A percentile compares a stretch with the other conserved stretches of the same genome.
Evolutionary conservation across 306 rosid genomes (phyloP).

Genomic region (Lagenaria siceraria): DNA sequence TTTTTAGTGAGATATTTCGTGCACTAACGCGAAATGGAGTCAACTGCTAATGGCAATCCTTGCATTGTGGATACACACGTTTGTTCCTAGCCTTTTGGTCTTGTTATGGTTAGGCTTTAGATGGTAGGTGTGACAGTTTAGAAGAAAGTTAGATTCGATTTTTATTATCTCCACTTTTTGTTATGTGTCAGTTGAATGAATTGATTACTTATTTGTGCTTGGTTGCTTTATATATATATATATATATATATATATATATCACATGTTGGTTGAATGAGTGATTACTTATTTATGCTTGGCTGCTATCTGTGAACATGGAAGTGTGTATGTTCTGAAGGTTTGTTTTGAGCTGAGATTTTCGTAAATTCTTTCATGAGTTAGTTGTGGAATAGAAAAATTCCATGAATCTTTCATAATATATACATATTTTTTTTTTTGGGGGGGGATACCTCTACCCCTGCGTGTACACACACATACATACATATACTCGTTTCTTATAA

Average conservation of each 20-base stretch:
- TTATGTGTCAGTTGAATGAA: background rate
- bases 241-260: background rate
- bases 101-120: background rate
- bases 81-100: background rate
- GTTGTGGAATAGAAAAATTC: background rate
- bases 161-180: background rate
- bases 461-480: no score
- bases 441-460: no score
- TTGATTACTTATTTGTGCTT: background rate
- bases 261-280: background rate
- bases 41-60: background rate
- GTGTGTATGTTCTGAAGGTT: background rate
- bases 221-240: background rate
- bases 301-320: background rate
- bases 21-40: background rate
- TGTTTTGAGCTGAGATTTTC: background rate
- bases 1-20: background rate
- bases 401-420: no score
- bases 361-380: background rate
- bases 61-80: background rate
- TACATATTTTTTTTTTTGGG: no score
- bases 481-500: no score
- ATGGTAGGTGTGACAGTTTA: background rate
- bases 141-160: background rate
- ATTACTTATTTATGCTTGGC: background rate